Percentiles rank a stretch among this genome's conserved stretches.
These are phyloP conservation scores for Backusella australiensis DNA, from an alignment of 192 early-diverging fungal genomes.

Conservation along the genomic window DNA sequence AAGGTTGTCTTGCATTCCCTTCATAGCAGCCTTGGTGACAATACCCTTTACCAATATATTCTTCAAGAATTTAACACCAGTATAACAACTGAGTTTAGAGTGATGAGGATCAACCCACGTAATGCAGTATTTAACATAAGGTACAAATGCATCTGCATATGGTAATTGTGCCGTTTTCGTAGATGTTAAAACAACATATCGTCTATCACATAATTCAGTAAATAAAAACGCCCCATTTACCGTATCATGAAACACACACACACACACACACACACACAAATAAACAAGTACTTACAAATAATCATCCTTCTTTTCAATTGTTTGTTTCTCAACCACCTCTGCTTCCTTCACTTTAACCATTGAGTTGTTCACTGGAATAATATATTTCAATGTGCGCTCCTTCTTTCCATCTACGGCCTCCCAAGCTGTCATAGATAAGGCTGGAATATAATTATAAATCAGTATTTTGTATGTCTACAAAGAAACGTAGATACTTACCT, in stretches of 20 bases:
- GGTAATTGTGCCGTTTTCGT: constrained; percentile 49
- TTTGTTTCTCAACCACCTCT: constrained; percentile 56
- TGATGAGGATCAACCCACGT: constrained; percentile 53
- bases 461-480: not conserved
- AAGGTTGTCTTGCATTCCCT: constrained; percentile 55
- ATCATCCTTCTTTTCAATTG: constrained; percentile 54
- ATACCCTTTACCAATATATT: constrained; percentile 67
- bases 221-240: not conserved
- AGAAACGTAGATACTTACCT: not conserved
- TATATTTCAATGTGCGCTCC: constrained; percentile 54
- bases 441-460: not conserved
- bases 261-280: not conserved
- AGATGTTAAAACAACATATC: constrained; percentile 50
- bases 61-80: constrained; percentile 69
- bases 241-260: constrained; percentile 1
- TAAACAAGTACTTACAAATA: constrained; percentile 46
- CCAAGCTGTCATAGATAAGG: constrained; percentile 15
- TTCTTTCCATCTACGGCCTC: constrained; percentile 12
- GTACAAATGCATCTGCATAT: constrained; percentile 36
- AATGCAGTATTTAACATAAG: constrained; percentile 62
- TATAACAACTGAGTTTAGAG: constrained; percentile 57
- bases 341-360: constrained; percentile 73
- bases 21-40: constrained; percentile 56
- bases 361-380: constrained; percentile 72
- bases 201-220: constrained; percentile 15